Conservation (phyloP, 495 filamentous ascomycete genomes). For the Hyaloscypha hepaticicola region DNA sequence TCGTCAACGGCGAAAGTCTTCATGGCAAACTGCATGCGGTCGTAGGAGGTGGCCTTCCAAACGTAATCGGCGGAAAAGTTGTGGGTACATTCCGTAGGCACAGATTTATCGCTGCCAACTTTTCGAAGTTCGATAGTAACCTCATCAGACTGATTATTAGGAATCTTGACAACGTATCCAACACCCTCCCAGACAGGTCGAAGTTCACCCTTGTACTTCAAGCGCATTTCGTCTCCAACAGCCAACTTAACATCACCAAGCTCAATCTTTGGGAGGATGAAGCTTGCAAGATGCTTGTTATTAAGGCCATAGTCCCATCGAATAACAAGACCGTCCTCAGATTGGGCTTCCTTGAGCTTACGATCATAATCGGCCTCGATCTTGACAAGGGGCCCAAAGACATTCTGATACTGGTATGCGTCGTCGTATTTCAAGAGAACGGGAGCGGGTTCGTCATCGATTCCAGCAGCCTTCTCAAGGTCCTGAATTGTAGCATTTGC, state of each 20-base stretch:
- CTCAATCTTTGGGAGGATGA: constrained; percentile 94
- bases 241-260: constrained; percentile 97
- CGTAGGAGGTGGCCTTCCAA: constrained; percentile 99
- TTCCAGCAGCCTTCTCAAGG: constrained; percentile 87
- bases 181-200: constrained; percentile 96
- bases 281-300: constrained; percentile 96
- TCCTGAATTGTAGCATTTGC: constrained; percentile 85
- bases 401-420: constrained; percentile 98
- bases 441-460: constrained; percentile 92
- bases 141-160: constrained; percentile 98
- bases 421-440: constrained; percentile 96
- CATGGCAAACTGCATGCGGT: constrained; percentile 99
- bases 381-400: constrained; percentile 96
- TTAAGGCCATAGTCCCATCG: constrained; percentile 96
- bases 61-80: constrained; percentile 99
- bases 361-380: constrained; percentile 99
- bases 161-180: constrained; percentile 98
- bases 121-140: constrained; percentile 93
- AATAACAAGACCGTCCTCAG: constrained; percentile 89
- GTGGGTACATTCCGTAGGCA: constrained; percentile 96
- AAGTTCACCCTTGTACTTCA: constrained; percentile 94
- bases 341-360: constrained; percentile 97
- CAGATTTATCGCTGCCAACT: constrained; percentile 87
- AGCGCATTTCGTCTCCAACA: constrained; percentile 96
- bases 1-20: constrained; percentile 99